These are phyloP conservation scores for Fusarium sp. DNA, from an alignment of 2,329 filamentous ascomycete genomes.

Conservation along the genomic window DNA sequence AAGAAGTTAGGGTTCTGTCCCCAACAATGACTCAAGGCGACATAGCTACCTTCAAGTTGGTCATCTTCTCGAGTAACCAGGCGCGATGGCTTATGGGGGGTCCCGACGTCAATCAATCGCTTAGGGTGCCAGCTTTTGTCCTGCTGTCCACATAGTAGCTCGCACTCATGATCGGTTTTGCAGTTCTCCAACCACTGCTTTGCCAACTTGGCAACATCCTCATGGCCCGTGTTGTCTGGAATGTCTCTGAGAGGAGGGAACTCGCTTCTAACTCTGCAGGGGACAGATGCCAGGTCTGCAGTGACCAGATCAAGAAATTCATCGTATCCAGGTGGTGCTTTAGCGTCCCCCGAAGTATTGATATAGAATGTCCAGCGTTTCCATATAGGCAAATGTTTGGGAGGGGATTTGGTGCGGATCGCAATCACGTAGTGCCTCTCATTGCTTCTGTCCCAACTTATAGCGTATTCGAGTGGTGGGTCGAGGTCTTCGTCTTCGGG, in stretches of 20 bases:
- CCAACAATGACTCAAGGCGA: conserved; percentile 15
- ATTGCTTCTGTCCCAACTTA: neutral
- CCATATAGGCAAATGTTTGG: neutral
- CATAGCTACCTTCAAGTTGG: neutral
- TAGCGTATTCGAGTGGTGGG: neutral
- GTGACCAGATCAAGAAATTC: neutral
- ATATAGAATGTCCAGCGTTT: neutral
- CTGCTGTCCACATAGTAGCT: neutral
- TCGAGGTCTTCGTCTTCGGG: no score
- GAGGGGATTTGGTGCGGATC: neutral
- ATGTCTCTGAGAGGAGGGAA: conserved; percentile 4
- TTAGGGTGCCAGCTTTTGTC: conserved; percentile 1
- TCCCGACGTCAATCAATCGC: conserved; percentile 3
- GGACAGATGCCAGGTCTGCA: neutral
- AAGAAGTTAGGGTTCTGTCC: conserved; percentile 5
- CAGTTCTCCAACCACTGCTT: conserved; percentile 1
- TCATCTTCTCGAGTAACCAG: neutral
- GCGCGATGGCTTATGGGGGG: neutral
- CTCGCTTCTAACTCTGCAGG: neutral
- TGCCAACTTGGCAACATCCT: conserved; percentile 1
- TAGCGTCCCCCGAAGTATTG: neutral
- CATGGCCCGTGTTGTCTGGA: conserved; percentile 7
- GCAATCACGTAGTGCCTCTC: neutral
- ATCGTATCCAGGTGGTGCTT: conserved; percentile 2
- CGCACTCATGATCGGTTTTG: neutral